These are phyloP conservation scores for Heracleum sosnowskyi DNA, from an alignment of 129 eudicot genomes.

Conservation along the genomic window DNA sequence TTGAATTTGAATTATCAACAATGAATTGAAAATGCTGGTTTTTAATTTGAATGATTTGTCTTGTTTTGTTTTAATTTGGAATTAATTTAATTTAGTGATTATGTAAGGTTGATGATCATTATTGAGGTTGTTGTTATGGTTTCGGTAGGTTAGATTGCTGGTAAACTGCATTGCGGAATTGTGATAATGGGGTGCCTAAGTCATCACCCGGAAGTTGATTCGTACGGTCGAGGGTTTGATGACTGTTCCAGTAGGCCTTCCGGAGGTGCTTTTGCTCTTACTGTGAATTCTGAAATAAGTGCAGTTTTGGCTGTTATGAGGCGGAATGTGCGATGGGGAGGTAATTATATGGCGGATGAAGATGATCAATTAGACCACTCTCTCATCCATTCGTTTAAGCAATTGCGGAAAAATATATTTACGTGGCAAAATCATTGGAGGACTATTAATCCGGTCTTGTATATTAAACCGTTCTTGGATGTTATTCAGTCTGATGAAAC, in stretches of 20 bases:
- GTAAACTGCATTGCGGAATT: constrained; percentile 12
- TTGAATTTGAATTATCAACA: neutral
- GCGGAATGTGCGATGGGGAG: constrained; percentile 91
- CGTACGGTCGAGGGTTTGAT: constrained; percentile 29
- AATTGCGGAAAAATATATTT: constrained; percentile 62
- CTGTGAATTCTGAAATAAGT: constrained; percentile 78
- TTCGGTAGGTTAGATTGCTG: neutral
- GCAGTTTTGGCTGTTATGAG: constrained; percentile 94
- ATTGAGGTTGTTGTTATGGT: neutral
- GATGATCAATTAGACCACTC: constrained; percentile 83
- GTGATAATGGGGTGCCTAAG: constrained; percentile 42
- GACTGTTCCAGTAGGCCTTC: neutral
- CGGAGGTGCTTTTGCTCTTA: constrained; percentile 57
- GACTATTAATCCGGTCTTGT: constrained; percentile 51
- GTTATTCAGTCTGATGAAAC: constrained; percentile 93
- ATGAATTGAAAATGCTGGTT: no score
- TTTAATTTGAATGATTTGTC: neutral
- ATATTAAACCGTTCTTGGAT: constrained; percentile 81
- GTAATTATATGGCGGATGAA: constrained; percentile 71
- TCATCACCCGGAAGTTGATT: constrained; percentile 27
- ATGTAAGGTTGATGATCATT: neutral
- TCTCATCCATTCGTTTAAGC: constrained; percentile 74
- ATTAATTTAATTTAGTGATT: neutral
- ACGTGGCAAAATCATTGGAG: constrained; percentile 71
- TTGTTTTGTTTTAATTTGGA: neutral